Evolutionary conservation across 306 rosid genomes (phyloP), one percentile per base, ranked within the genome.

Genomic region (Biancaea sappan): DNA sequence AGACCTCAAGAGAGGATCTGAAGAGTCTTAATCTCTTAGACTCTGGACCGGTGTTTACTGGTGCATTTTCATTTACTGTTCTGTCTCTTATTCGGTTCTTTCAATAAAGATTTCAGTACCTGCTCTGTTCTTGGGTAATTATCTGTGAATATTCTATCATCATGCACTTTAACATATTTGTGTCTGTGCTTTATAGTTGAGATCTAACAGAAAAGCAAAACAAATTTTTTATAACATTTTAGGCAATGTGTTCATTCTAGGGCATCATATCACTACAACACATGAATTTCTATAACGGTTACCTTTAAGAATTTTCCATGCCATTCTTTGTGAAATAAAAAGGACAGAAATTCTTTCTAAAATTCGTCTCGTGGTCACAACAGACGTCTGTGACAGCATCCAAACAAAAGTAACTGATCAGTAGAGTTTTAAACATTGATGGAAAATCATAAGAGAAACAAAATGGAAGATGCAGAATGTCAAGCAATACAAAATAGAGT

Each of bases 221-320:
- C 6, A n/a, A n/a, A n/a, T n/a, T n/a, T n/a, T n/a, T n/a, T n/a
- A n/a, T n/a, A n/a, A n/a, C n/a, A n/a, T n/a, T n/a, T n/a, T n/a
- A n/a, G n/a, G 38, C 2, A 60, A 25, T 58, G 26, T 47, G 71
- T 18, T 59, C 44, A 56, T 48, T 67, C 4, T 19, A 14, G 16
- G n/a, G 40, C 25, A 32, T 25, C n/a, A n/a, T 72, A 69, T 8
- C 38, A 44, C 15, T 34, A 53, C 48, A 22, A 76, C 16, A 22
- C 13, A 16, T 31, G 21, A 34, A 53, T 25, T 38, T 0, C 21
- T 15, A 71, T 16, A 71, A 64, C 5, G 16, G 15, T 34, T 66
- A 94, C 98, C 98, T 88, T 94, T 94, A 15, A 91, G 80, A 77
- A 94, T 86, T 82, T 75, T 92, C 98, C 98, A 91, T 14, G 98